Evolutionary conservation across 768 basidiomycete species (phyloP).

Genomic region (Naganishia kalamii): DNA sequence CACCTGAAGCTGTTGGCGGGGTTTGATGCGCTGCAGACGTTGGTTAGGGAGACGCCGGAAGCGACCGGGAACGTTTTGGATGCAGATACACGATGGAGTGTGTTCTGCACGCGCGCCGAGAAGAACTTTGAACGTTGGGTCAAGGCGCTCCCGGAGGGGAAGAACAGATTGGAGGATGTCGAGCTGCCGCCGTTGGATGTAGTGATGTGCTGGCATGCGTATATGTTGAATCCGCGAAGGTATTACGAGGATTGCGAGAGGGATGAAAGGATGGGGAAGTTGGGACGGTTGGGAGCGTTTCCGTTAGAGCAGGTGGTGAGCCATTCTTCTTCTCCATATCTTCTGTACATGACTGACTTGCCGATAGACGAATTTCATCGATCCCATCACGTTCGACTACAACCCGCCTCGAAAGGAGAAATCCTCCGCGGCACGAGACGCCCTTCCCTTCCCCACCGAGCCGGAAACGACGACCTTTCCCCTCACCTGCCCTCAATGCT

Average conservation of each 20-base stretch:
- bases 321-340: not conserved
- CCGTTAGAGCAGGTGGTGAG: constrained; percentile 18
- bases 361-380: constrained; percentile 13
- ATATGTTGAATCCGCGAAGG: constrained; percentile 32
- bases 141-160: not conserved
- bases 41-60: not conserved
- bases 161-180: not conserved
- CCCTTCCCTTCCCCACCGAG: not conserved
- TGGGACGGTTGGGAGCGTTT: not conserved
- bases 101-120: not conserved
- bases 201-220: constrained; percentile 33
- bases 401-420: not conserved
- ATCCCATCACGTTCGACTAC: constrained; percentile 20
- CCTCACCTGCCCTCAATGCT: constrained; percentile 14
- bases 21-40: not conserved
- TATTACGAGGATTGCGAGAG: constrained; percentile 20
- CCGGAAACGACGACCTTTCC: not conserved
- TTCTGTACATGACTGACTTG: not conserved
- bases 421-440: not conserved
- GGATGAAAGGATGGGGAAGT: not conserved
- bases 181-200: constrained; percentile 23
- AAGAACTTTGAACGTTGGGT: constrained; percentile 6
- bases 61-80: not conserved
- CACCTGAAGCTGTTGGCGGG: not conserved
- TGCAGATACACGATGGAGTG: not conserved